phyloP scores from a whole-genome alignment of 2,329 filamentous ascomycete genomes.

The Basipetospora sp. region DNA sequence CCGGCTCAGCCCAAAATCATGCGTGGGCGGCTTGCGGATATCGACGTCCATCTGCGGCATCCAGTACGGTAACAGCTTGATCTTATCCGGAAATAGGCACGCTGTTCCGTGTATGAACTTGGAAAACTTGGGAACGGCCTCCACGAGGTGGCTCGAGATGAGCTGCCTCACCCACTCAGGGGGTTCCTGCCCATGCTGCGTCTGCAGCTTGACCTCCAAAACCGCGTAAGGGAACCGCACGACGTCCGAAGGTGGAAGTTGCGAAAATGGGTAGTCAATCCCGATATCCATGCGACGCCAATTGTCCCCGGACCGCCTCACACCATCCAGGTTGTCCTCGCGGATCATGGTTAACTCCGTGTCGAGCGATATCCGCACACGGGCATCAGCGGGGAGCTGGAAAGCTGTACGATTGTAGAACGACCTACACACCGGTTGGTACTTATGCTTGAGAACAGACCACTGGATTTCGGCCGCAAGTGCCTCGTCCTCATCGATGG shows the following conservation, averaged over 20 bases:
- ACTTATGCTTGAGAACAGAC: slow-evolving; percentile 71
- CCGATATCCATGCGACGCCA: slow-evolving; percentile 97
- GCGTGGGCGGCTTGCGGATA: slow-evolving; percentile 80
- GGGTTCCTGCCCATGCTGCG: slow-evolving; percentile 83
- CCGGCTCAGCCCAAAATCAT: slow-evolving; percentile 80
- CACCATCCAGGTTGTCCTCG: slow-evolving; percentile 85
- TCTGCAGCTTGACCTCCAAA: slow-evolving; percentile 93
- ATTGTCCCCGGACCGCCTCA: slow-evolving; percentile 62
- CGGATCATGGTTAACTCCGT: slow-evolving; percentile 90
- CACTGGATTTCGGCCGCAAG: slow-evolving; percentile 88
- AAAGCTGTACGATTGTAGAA: slow-evolving; percentile 99
- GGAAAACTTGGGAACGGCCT: slow-evolving; percentile 97
- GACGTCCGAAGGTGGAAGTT: slow-evolving; percentile 71
- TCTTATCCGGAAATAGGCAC: slow-evolving; percentile 70
- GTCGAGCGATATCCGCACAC: slow-evolving; percentile 90
- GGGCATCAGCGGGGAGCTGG: slow-evolving; percentile 87
- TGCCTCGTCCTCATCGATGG: slow-evolving; percentile 80
- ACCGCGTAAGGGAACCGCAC: slow-evolving; percentile 91
- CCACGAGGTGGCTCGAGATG: slow-evolving; percentile 83
- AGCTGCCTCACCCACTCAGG: slow-evolving; percentile 94
- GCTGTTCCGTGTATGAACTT: slow-evolving; percentile 97
- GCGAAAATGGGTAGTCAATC: slow-evolving; percentile 85
- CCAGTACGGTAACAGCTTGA: slow-evolving; percentile 89
- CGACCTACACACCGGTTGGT: slow-evolving; percentile 78
- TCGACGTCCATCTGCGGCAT: slow-evolving; percentile 97